Conservation (phyloP, 2,329 filamentous ascomycete species). For the Aspergillus arachidicola region DNA sequence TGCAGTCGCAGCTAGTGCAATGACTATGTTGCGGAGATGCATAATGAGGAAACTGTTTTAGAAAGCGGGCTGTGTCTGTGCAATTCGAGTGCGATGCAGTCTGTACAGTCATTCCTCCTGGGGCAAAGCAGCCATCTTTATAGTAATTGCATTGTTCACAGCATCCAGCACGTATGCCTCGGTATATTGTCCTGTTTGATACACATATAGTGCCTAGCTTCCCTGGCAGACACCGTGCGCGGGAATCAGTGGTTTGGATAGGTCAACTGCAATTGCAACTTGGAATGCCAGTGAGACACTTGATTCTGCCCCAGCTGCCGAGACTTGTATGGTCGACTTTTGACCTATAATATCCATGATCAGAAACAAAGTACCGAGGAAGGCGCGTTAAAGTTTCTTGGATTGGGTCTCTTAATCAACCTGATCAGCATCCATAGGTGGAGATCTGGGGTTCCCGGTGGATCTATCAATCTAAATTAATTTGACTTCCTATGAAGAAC, state of each 20-base stretch:
- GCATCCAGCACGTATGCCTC: neutral
- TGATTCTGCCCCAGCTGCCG: neutral
- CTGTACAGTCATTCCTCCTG: neutral
- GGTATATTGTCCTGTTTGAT: neutral
- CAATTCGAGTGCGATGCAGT: neutral
- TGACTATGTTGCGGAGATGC: neutral
- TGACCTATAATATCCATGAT: neutral
- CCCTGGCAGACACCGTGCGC: neutral
- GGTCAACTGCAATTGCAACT: neutral
- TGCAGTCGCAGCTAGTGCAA: neutral
- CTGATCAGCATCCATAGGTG: neutral
- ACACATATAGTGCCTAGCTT: neutral
- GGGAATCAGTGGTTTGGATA: neutral
- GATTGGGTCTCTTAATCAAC: neutral
- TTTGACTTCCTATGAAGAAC: neutral
- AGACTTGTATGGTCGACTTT: neutral
- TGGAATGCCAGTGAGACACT: neutral
- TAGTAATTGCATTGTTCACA: neutral
- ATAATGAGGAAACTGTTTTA: neutral
- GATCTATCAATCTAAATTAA: neutral
- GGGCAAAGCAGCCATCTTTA: neutral
- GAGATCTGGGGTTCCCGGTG: neutral
- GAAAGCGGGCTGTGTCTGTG: no score
- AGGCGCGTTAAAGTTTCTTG: neutral
- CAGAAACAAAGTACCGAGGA: neutral